Evolutionary conservation across 208 protist species (phyloP).

Genomic region (Strigomonas oncopelti): DNA sequence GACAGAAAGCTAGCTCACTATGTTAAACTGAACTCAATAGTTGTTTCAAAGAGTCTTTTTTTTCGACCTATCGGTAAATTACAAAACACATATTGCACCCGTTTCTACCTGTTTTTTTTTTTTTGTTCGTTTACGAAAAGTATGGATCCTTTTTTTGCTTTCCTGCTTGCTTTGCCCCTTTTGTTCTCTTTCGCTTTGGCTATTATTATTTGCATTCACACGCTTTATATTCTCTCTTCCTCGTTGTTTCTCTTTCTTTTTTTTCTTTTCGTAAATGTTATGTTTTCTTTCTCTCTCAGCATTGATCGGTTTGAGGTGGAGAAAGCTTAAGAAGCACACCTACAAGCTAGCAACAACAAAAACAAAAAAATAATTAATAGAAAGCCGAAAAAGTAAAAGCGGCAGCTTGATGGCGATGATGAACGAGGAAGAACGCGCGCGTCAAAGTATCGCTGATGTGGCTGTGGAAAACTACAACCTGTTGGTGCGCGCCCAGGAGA

Average conservation of each 20-base stretch:
- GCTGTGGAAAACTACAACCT: constrained; percentile 68
- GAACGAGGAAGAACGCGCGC: constrained; percentile 31
- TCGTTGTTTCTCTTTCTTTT: constrained; percentile 6
- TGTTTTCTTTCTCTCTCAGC: neutral
- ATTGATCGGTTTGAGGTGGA: neutral
- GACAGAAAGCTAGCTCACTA: neutral
- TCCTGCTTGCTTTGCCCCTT: neutral
- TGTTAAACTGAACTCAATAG: neutral
- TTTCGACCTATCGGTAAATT: constrained; percentile 2
- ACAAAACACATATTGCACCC: neutral
- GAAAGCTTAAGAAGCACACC: neutral
- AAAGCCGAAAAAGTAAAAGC: neutral
- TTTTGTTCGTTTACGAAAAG: neutral
- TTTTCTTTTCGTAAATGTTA: neutral
- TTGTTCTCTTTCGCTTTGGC: neutral
- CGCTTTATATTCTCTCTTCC: neutral
- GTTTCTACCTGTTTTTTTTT: neutral
- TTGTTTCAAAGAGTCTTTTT: neutral
- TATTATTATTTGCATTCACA: constrained; percentile 1
- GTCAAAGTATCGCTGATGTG: constrained; percentile 40
- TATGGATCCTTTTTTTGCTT: neutral
- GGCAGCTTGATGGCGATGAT: neutral
- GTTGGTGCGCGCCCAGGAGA: constrained; percentile 46
- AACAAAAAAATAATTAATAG: neutral
- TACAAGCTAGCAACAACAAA: neutral